Evolutionary conservation across 768 basidiomycete genomes (phyloP).

Genomic region (Leccinum imitatum): DNA sequence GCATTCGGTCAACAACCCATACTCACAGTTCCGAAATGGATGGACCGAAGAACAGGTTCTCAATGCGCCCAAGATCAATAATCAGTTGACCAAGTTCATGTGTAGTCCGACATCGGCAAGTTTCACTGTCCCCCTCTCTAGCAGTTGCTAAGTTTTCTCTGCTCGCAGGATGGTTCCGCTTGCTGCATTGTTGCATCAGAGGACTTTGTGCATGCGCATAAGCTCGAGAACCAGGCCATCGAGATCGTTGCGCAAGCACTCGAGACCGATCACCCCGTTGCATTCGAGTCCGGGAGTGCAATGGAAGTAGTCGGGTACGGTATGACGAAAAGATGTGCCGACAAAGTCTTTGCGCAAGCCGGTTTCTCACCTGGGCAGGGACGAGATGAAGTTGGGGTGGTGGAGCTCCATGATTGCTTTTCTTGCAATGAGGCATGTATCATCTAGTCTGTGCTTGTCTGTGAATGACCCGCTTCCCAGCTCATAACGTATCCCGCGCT

Average conservation of each 20-base stretch:
- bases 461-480: conserved; percentile 33
- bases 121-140: background rate
- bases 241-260: conserved; percentile 71
- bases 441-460: background rate
- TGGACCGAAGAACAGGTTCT: conserved; percentile 74
- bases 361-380: conserved; percentile 63
- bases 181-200: conserved; percentile 79
- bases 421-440: conserved; percentile 68
- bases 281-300: conserved; percentile 66
- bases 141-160: background rate
- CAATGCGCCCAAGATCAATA: conserved; percentile 64
- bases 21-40: conserved; percentile 80
- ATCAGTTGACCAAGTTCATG: conserved; percentile 79
- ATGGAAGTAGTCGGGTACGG: conserved; percentile 83
- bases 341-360: conserved; percentile 68
- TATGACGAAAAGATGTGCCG: conserved; percentile 70
- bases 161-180: conserved; percentile 65
- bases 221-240: conserved; percentile 83
- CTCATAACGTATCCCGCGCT: conserved; percentile 82
- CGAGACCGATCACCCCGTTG: conserved; percentile 60
- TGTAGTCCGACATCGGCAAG: conserved; percentile 80
- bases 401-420: conserved; percentile 89
- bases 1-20: conserved; percentile 81
- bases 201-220: conserved; percentile 67
- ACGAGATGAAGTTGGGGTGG: conserved; percentile 74